Percentiles rank a stretch among this genome's conserved stretches.
phyloP scores from a whole-genome alignment of 1,284 basidiomycete species.

The Ceratobasidium sp. region DNA sequence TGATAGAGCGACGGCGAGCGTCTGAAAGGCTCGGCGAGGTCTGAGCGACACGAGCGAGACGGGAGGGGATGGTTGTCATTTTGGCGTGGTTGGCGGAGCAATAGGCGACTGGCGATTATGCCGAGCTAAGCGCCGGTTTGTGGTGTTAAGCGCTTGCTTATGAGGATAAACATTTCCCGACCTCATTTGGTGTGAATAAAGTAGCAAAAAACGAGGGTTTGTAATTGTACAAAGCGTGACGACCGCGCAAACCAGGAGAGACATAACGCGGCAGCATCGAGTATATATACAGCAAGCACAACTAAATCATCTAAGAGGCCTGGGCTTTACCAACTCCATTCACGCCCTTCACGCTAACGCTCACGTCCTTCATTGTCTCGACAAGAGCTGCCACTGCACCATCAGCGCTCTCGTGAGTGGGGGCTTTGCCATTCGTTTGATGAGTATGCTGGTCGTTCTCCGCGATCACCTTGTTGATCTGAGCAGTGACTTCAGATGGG shows the following conservation, averaged over 20 bases:
- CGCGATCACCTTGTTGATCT: slow-evolving; percentile 30
- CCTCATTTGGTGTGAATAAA: too few species aligned
- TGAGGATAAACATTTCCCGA: too few species aligned
- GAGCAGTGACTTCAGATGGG: slow-evolving; percentile 14
- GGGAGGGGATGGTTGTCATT: slow-evolving; percentile 91
- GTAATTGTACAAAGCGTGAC: not conserved
- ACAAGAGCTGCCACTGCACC: slow-evolving; percentile 25
- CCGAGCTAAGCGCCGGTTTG: too few species aligned
- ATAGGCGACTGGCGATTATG: slow-evolving; percentile 45
- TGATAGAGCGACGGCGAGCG: slow-evolving; percentile 74
- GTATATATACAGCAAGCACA: not conserved
- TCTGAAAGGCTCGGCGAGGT: slow-evolving; percentile 71
- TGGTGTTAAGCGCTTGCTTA: slow-evolving; percentile 18
- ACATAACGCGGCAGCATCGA: not conserved
- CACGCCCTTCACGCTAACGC: slow-evolving; percentile 19
- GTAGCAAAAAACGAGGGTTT: too few species aligned
- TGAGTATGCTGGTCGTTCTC: slow-evolving; percentile 26
- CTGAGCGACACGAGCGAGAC: slow-evolving; percentile 79
- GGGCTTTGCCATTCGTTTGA: not conserved
- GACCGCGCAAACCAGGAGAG: too few species aligned
- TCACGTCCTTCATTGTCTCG: slow-evolving; percentile 27
- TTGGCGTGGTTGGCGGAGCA: slow-evolving; percentile 4
- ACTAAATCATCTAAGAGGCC: not conserved
- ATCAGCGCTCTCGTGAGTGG: slow-evolving; percentile 1
- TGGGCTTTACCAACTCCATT: slow-evolving; percentile 16